Base-by-base conservation (phyloP, 2,329 filamentous ascomycete species). In the Pyricularia sp. region DNA sequence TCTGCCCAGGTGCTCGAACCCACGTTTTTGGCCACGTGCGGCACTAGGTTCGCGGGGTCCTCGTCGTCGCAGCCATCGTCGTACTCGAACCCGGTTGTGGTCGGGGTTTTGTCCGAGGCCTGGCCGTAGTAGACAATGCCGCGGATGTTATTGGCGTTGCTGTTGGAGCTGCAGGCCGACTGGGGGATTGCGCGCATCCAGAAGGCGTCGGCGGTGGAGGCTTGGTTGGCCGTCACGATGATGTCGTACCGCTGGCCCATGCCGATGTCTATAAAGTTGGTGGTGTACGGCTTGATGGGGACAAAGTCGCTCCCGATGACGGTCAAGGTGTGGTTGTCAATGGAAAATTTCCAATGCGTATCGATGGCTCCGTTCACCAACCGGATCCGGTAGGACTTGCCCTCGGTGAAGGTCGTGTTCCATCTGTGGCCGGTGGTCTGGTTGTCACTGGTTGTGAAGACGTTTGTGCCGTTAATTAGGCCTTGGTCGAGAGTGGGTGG, bases 221-320 rank as follows among this genome's bases (percentile, higher is more conserved):
- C 58, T 68, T 75, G 72, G 68, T 75, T 73, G 14, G 77, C 81
- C 64, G 78, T 76, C 30, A 84, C 79, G 55, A 75, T 74, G 10
- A 79, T 75, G 65, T 80, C 78, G 66, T 73, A 73, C 50, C 82
- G 79, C 73, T 89, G 87, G 30, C 67, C 67, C 55, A 90, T 81
- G 42, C 83, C 87, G 12, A 91, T 79, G 4, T 83, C 87, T 23
- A 91, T 80, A 2, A 87, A 82, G 5, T 85, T 80, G 0, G 88
- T 88, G 4, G 84, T 80, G 75, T 90, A 92, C 0, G 90, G 88
- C 71, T 86, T 75, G 42, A 90, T 79, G 1, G 84, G 80, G 2
- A 90, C 85, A 69, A 89, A 88, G 74, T 91, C 89, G 72, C 85
- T 86, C 23, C 87, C 82, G 68, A 91, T 87, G 69, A 91, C 86